Evolutionary conservation across 2,329 filamentous ascomycete species (phyloP).

Genomic region (Sporothrix protearum): DNA sequence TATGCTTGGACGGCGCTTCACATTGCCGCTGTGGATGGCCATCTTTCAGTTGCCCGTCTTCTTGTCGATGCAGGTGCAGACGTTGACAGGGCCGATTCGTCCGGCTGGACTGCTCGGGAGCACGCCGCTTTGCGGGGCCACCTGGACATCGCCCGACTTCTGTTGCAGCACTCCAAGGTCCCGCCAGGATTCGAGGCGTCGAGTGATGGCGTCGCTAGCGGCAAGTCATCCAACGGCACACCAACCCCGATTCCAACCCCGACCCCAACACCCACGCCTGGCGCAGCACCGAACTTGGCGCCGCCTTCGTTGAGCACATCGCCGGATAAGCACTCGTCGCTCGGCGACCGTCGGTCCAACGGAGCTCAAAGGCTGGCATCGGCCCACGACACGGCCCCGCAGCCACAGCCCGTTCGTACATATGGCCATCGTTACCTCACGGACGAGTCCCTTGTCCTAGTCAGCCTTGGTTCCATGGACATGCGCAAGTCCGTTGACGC

Average conservation of each 20-base stretch:
- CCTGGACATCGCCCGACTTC: conserved; percentile 68
- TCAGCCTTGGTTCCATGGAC: conserved; percentile 94
- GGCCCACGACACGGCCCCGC: conserved; percentile 34
- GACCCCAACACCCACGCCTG: not conserved
- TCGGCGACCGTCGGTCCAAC: conserved; percentile 57
- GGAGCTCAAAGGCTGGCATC: conserved; percentile 43
- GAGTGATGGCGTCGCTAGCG: conserved; percentile 26
- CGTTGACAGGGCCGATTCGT: conserved; percentile 70
- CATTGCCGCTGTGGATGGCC: conserved; percentile 86
- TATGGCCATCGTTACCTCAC: conserved; percentile 95
- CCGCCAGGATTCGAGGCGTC: conserved; percentile 31
- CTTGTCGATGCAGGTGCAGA: conserved; percentile 77
- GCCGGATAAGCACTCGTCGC: conserved; percentile 54
- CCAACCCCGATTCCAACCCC: not conserved
- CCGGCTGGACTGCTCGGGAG: conserved; percentile 91
- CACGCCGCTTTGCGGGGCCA: conserved; percentile 90
- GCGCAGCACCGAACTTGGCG: conserved; percentile 28
- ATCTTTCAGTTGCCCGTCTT: conserved; percentile 68
- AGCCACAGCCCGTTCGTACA: conserved; percentile 74
- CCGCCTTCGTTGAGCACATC: conserved; percentile 42
- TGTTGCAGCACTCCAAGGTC: conserved; percentile 53
- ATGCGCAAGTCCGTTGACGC: conserved; percentile 75
- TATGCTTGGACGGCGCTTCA: conserved; percentile 97
- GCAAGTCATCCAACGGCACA: not conserved
- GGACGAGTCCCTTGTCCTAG: conserved; percentile 81